Evolutionary conservation across 202 grass and related monocot genomes (phyloP).

Genomic region (Thinopyrum obtusiflorum): DNA sequence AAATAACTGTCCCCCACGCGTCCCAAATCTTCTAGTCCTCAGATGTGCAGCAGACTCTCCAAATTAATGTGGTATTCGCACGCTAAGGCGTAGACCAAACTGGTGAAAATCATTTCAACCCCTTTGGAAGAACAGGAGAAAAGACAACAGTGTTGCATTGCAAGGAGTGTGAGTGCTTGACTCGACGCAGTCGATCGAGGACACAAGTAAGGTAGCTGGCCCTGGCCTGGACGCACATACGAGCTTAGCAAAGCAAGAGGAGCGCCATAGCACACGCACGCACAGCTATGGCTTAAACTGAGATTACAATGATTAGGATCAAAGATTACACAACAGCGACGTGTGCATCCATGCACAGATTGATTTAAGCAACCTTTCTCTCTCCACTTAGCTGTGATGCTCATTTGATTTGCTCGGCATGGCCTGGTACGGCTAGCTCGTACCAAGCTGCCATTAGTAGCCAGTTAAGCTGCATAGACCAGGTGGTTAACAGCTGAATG

Average conservation of each 20-base stretch:
- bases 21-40: too few species aligned
- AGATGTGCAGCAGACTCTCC: too few species aligned
- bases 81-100: not conserved
- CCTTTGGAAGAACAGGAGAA: not conserved
- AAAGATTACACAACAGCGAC: conserved; percentile 12
- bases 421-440: not conserved
- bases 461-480: not conserved
- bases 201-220: too few species aligned
- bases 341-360: not conserved
- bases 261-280: too few species aligned
- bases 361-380: not conserved
- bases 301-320: conserved; percentile 25
- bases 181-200: too few species aligned
- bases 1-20: too few species aligned
- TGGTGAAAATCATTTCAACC: not conserved
- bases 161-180: not conserved
- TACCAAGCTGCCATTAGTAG: conserved; percentile 18
- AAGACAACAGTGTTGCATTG: not conserved
- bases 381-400: conserved; percentile 14
- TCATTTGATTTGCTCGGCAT: not conserved
- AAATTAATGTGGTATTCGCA: too few species aligned
- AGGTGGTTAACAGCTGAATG: conserved; percentile 14
- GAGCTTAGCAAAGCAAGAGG: too few species aligned
- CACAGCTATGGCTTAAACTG: not conserved
- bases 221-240: too few species aligned